Conservation (phyloP, 345 rosid species). For the Punica granatum region DNA sequence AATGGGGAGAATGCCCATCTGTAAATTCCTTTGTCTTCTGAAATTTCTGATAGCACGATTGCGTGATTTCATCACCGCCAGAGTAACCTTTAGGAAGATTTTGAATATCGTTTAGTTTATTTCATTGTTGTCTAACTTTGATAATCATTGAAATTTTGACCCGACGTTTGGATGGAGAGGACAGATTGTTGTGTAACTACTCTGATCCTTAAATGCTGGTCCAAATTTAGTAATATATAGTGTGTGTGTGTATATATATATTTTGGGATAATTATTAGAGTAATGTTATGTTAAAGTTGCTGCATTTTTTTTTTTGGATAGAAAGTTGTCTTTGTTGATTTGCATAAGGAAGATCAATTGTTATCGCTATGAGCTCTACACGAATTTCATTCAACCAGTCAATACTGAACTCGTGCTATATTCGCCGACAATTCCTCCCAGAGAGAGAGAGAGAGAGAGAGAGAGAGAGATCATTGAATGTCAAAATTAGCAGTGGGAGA, state of each 20-base stretch:
- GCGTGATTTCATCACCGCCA: neutral
- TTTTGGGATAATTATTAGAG: too few species aligned
- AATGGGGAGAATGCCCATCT: too few species aligned
- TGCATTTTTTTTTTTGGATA: neutral
- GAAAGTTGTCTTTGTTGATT: neutral
- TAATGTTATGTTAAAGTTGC: neutral
- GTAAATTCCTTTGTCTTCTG: too few species aligned
- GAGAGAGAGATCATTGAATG: constrained; percentile 6
- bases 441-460: constrained; percentile 4
- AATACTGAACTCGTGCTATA: constrained; percentile 9
- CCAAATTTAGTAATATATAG: neutral
- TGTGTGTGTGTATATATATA: too few species aligned
- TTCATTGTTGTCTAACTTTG: too few species aligned
- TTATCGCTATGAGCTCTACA: constrained; percentile 11
- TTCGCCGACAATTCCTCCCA: constrained; percentile 10
- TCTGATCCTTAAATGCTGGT: neutral
- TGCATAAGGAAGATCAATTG: neutral
- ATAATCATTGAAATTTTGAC: neutral
- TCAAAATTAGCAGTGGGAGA: constrained; percentile 4
- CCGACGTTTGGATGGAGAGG: neutral
- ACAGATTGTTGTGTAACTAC: neutral
- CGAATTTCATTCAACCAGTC: constrained; percentile 9
- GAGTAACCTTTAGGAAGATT: neutral
- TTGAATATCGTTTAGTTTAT: neutral
- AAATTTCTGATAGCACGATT: too few species aligned